phyloP scores from a whole-genome alignment of 148 eudicot species.

The Arctostaphylos glauca region DNA sequence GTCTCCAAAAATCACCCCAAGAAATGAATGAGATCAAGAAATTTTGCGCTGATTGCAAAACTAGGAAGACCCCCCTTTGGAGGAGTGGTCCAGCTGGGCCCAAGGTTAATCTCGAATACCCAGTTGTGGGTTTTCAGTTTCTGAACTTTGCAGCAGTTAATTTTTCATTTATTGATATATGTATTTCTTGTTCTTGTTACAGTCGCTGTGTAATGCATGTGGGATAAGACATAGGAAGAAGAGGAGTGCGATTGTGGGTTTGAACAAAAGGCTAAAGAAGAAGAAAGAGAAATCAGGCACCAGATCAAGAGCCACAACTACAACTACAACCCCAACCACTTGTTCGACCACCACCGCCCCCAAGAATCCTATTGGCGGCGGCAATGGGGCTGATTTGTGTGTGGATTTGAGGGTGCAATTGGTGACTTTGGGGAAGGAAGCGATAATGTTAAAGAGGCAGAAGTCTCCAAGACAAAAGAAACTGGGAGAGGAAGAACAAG shows the following conservation, averaged over 20 bases:
- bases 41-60: slow-evolving; percentile 38
- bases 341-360: neutral
- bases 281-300: slow-evolving; percentile 15
- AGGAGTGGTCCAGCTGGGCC: slow-evolving; percentile 71
- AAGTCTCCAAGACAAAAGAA: slow-evolving; percentile 21
- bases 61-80: slow-evolving; percentile 60
- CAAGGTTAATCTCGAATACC: slow-evolving; percentile 30
- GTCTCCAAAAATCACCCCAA: neutral
- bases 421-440: slow-evolving; percentile 23
- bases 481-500: slow-evolving; percentile 51
- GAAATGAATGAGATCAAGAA: slow-evolving; percentile 32
- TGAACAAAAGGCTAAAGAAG: slow-evolving; percentile 22
- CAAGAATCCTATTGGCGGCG: neutral
- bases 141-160: neutral
- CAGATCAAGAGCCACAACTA: neutral
- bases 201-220: slow-evolving; percentile 79
- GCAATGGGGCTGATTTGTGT: slow-evolving; percentile 15
- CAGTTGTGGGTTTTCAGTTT: neutral
- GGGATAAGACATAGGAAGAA: slow-evolving; percentile 61
- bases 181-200: slow-evolving; percentile 8
- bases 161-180: neutral
- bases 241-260: slow-evolving; percentile 23
- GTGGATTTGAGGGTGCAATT: slow-evolving; percentile 27
- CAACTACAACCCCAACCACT: too few species aligned
- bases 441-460: slow-evolving; percentile 28